phyloP scores from a whole-genome alignment of 768 basidiomycete genomes.

The Lentinus tigrinus region DNA sequence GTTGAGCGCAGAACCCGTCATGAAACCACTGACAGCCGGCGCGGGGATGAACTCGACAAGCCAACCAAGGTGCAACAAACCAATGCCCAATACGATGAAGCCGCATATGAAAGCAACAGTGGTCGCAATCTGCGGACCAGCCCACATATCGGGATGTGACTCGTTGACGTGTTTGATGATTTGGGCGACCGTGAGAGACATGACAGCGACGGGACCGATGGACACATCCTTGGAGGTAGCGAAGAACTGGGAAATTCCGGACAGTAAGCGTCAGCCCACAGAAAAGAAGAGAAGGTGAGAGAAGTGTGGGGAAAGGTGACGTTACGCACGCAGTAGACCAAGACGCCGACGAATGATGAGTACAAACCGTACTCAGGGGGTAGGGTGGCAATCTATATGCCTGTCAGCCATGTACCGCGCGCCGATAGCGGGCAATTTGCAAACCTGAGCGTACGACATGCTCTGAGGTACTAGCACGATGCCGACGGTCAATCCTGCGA shows the following conservation, averaged over 20 bases:
- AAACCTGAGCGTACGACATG: conserved; percentile 81
- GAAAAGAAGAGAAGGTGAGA: background rate
- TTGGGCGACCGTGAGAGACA: conserved; percentile 84
- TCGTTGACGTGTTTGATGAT: conserved; percentile 68
- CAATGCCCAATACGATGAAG: conserved; percentile 87
- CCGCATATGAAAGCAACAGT: conserved; percentile 85
- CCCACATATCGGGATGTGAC: conserved; percentile 54
- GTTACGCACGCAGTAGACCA: conserved; percentile 71
- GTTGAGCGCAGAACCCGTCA: conserved; percentile 94
- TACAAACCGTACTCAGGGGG: conserved; percentile 88
- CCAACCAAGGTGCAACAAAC: conserved; percentile 89
- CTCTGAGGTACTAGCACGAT: conserved; percentile 92
- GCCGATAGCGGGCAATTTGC: background rate
- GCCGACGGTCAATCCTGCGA: conserved; percentile 91
- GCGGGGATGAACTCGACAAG: conserved; percentile 90
- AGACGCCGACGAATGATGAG: conserved; percentile 85
- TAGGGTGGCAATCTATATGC: conserved; percentile 71
- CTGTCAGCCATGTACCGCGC: background rate
- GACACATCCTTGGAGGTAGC: conserved; percentile 97
- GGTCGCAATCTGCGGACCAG: conserved; percentile 73
- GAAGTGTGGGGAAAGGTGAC: background rate
- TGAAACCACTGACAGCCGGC: conserved; percentile 82
- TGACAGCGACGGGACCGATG: conserved; percentile 96
- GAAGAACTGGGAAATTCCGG: conserved; percentile 59
- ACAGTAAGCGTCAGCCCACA: conserved; percentile 1